phyloP scores from a whole-genome alignment of 345 rosid genomes.

The Aethionema arabicum region DNA sequence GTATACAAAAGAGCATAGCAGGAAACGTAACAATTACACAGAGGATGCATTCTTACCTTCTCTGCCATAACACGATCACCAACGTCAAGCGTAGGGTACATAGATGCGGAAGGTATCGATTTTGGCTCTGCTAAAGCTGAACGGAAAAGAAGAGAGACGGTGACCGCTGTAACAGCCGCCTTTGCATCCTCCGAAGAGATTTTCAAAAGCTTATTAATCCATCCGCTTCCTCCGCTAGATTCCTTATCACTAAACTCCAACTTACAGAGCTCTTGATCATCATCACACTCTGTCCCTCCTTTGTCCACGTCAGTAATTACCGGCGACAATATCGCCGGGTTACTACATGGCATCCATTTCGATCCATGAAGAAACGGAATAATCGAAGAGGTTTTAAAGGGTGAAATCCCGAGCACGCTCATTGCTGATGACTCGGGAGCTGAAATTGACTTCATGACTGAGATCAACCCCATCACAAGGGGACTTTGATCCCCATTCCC shows the following conservation, averaged over 20 bases:
- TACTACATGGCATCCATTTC: slow-evolving; percentile 60
- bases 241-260: slow-evolving; percentile 38
- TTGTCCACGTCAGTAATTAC: slow-evolving; percentile 45
- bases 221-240: slow-evolving; percentile 45
- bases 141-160: slow-evolving; percentile 69
- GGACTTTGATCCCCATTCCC: slow-evolving; percentile 46
- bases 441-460: slow-evolving; percentile 59
- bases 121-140: slow-evolving; percentile 85
- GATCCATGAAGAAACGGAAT: slow-evolving; percentile 62
- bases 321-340: slow-evolving; percentile 24
- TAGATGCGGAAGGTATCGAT: slow-evolving; percentile 80
- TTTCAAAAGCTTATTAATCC: slow-evolving; percentile 60
- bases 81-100: slow-evolving; percentile 80
- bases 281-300: slow-evolving; percentile 45
- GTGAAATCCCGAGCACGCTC: slow-evolving; percentile 51
- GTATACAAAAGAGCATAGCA: neutral
- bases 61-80: slow-evolving; percentile 89
- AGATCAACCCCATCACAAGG: slow-evolving; percentile 52
- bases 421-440: slow-evolving; percentile 33
- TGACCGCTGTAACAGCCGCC: slow-evolving; percentile 80
- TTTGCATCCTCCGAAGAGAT: slow-evolving; percentile 77
- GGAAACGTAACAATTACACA: neutral
- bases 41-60: slow-evolving; percentile 47
- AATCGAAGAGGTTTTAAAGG: slow-evolving; percentile 57
- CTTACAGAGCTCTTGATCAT: slow-evolving; percentile 5